Evolutionary conservation across 768 basidiomycete genomes (phyloP).

Genomic region (Mycena vulgaris): DNA sequence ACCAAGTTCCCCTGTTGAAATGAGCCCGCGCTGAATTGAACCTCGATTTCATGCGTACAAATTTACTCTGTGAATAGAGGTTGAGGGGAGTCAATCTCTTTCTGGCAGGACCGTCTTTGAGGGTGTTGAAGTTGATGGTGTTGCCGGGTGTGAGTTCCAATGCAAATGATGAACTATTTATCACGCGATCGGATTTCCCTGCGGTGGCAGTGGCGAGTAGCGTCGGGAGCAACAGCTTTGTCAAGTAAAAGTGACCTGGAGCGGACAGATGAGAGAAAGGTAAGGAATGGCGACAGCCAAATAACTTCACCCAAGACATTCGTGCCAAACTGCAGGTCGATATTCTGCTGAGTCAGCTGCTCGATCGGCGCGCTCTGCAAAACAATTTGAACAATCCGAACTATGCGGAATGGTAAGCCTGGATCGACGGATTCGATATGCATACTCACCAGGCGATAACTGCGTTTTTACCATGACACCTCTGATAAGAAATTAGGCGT

Average conservation of each 20-base stretch:
- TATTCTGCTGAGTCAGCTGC: conserved; percentile 47
- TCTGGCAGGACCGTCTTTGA: conserved; percentile 44
- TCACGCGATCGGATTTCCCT: conserved; percentile 59
- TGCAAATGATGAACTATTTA: conserved; percentile 46
- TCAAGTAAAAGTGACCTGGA: conserved; percentile 75
- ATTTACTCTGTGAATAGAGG: conserved; percentile 44
- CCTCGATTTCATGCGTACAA: conserved; percentile 23
- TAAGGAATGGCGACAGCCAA: neutral
- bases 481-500: conserved; percentile 9
- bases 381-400: neutral
- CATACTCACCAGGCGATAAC: neutral
- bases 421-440: neutral
- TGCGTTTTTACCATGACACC: conserved; percentile 45
- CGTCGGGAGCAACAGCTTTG: conserved; percentile 62
- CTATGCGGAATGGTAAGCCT: neutral
- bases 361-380: conserved; percentile 41
- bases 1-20: conserved; percentile 59
- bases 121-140: conserved; percentile 36
- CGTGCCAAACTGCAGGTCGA: conserved; percentile 45
- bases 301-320: conserved; percentile 43
- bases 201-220: conserved; percentile 52
- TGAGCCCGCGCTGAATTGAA: neutral
- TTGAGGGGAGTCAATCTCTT: conserved; percentile 17
- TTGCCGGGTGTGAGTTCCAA: conserved; percentile 5
- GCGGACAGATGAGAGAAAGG: neutral